phyloP scores from a whole-genome alignment of 768 basidiomycete genomes.

The Pleurotus djamor region DNA sequence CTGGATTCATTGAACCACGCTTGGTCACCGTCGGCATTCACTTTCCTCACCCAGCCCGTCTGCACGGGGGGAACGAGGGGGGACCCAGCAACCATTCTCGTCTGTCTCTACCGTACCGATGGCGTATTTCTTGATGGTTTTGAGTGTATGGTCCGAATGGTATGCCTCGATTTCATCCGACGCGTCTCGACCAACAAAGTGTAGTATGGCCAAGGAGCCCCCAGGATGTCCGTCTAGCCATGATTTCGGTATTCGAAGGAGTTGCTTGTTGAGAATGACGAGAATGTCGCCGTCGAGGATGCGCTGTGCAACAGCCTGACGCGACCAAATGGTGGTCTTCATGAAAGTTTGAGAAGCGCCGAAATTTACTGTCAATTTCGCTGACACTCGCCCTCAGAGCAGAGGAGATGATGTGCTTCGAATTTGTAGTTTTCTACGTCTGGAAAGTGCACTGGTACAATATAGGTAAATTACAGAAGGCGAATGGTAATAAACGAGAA shows the following conservation, averaged over 20 bases:
- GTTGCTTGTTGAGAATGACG: constrained; percentile 66
- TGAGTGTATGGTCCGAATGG: constrained; percentile 62
- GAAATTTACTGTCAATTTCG: too few species aligned
- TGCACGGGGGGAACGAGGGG: constrained; percentile 83
- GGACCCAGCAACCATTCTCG: constrained; percentile 57
- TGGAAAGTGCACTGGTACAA: too few species aligned
- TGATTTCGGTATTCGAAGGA: constrained; percentile 60
- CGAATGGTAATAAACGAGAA: too few species aligned
- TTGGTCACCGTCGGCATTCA: constrained; percentile 27
- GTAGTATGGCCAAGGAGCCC: constrained; percentile 83
- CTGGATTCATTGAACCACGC: constrained; percentile 68
- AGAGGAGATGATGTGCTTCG: too few species aligned
- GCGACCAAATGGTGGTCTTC: constrained; percentile 19
- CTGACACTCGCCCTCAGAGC: too few species aligned
- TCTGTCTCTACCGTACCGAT: constrained; percentile 68
- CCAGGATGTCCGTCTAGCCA: constrained; percentile 94
- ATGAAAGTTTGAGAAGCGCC: too few species aligned
- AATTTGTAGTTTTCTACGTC: too few species aligned
- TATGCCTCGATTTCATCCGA: constrained; percentile 94
- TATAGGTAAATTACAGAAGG: too few species aligned
- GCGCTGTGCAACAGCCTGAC: constrained; percentile 58
- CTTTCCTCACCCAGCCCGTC: constrained; percentile 74
- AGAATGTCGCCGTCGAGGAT: constrained; percentile 77
- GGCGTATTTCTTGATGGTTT: constrained; percentile 58
- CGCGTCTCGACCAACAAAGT: constrained; percentile 95